Conservation (phyloP, 2,329 filamentous ascomycete genomes). For the Tolypocladium tropicale region DNA sequence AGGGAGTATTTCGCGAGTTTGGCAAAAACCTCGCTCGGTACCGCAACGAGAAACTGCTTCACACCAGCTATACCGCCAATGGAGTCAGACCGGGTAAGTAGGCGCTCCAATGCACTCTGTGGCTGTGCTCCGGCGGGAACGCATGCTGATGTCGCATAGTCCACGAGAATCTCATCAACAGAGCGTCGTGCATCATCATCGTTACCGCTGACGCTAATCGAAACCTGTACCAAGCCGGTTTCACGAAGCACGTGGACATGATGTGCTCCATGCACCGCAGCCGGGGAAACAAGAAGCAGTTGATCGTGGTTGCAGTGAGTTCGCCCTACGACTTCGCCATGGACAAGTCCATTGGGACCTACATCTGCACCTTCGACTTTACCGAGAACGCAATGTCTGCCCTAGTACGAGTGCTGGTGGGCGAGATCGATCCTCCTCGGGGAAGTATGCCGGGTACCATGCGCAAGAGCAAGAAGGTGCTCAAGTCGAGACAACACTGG, state of each 20-base stretch:
- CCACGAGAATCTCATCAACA: conserved; percentile 84
- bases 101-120: background rate
- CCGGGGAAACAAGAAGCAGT: conserved; percentile 72
- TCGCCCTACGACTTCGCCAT: conserved; percentile 95
- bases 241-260: conserved; percentile 93
- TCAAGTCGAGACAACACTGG: conserved; percentile 90
- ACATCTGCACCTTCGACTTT: conserved; percentile 93
- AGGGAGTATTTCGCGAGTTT: conserved; percentile 84
- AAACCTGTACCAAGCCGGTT: conserved; percentile 87
- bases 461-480: conserved; percentile 75
- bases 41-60: conserved; percentile 74
- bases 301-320: conserved; percentile 86
- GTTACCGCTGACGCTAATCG: conserved; percentile 90
- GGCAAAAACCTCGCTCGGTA: conserved; percentile 80
- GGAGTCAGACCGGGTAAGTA: conserved; percentile 63
- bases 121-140: background rate
- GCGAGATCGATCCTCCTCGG: conserved; percentile 53
- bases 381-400: conserved; percentile 85
- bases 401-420: conserved; percentile 73
- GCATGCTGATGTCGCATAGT: conserved; percentile 31
- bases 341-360: conserved; percentile 82
- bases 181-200: conserved; percentile 80
- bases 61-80: conserved; percentile 92
- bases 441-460: conserved; percentile 63
- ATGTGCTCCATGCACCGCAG: conserved; percentile 79